These are phyloP conservation scores for Solanum acaule DNA, from an alignment of 257 asterid species.

Conservation along the genomic window DNA sequence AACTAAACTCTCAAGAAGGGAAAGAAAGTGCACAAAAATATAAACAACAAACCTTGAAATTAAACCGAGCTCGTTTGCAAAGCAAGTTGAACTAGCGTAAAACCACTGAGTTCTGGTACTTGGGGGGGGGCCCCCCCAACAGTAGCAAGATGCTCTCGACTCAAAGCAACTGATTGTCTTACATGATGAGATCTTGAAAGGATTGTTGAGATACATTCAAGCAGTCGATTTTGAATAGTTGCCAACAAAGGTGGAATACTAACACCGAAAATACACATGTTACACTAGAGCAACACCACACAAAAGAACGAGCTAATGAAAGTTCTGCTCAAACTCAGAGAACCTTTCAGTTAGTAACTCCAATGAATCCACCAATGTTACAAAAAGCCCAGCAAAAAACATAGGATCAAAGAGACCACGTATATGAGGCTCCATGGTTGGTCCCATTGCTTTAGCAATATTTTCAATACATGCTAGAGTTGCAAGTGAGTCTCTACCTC, in stretches of 20 bases:
- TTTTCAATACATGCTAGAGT: constrained; percentile 96
- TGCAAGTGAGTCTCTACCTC: constrained; percentile 89
- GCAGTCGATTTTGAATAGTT: constrained; percentile 62
- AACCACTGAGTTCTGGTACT: constrained; percentile 70
- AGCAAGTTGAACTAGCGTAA: constrained; percentile 88
- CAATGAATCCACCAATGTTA: constrained; percentile 73
- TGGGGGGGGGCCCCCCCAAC: constrained; percentile 48
- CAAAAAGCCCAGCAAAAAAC: constrained; percentile 80
- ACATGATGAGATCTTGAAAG: constrained; percentile 68
- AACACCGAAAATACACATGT: constrained; percentile 1
- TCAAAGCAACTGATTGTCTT: constrained; percentile 42
- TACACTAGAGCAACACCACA: neutral
- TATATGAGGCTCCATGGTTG: constrained; percentile 71
- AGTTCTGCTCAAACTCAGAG: neutral
- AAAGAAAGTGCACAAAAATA: neutral
- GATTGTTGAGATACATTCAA: constrained; percentile 79
- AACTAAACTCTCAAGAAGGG: neutral
- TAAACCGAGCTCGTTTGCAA: constrained; percentile 68
- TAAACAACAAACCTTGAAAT: constrained; percentile 56
- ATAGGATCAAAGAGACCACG: constrained; percentile 81
- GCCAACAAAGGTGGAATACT: constrained; percentile 25
- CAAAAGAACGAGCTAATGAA: neutral
- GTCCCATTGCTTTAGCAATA: constrained; percentile 81
- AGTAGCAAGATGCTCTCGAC: constrained; percentile 47
- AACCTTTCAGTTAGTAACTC: constrained; percentile 77